Evolutionary conservation across 495 filamentous ascomycete species (phyloP).

Genomic region (Aspergillus cavernicola): DNA sequence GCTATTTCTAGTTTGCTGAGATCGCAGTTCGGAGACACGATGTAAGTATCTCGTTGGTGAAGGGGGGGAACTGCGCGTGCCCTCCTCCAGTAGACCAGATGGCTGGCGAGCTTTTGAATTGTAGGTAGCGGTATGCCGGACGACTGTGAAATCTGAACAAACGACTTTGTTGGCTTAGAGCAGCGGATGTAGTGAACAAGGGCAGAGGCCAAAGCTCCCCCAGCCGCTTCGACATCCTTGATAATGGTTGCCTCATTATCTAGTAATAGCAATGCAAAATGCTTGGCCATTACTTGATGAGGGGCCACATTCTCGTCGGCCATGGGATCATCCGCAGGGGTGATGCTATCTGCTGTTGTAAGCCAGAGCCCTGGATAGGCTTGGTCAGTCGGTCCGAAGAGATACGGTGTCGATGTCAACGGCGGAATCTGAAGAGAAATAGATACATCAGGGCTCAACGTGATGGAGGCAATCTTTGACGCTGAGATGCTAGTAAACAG

Average conservation of each 20-base stretch:
- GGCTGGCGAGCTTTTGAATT: conserved; percentile 78
- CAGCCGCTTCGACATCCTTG: conserved; percentile 74
- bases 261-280: conserved; percentile 82
- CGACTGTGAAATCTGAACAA: conserved; percentile 70
- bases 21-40: conserved; percentile 88
- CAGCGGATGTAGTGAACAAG: conserved; percentile 80
- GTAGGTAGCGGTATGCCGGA: conserved; percentile 71
- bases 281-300: conserved; percentile 64
- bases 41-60: conserved; percentile 86
- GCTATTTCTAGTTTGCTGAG: conserved; percentile 68
- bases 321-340: conserved; percentile 57
- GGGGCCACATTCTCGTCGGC: conserved; percentile 49
- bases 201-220: conserved; percentile 63
- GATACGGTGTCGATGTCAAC: conserved; percentile 66
- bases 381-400: conserved; percentile 63
- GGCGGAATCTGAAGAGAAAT: conserved; percentile 86
- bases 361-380: conserved; percentile 73
- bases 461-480: conserved; percentile 73
- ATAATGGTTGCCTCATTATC: conserved; percentile 80
- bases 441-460: conserved; percentile 54
- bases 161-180: conserved; percentile 80
- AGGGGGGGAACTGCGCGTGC: conserved; percentile 90
- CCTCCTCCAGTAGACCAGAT: conserved; percentile 92
- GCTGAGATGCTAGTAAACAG: conserved; percentile 76
- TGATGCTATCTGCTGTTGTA: conserved; percentile 76